Evolutionary conservation across 2,329 filamentous ascomycete genomes (phyloP), one percentile per base, ranked within the genome.

Genomic region (Diaporthe vaccinii): DNA sequence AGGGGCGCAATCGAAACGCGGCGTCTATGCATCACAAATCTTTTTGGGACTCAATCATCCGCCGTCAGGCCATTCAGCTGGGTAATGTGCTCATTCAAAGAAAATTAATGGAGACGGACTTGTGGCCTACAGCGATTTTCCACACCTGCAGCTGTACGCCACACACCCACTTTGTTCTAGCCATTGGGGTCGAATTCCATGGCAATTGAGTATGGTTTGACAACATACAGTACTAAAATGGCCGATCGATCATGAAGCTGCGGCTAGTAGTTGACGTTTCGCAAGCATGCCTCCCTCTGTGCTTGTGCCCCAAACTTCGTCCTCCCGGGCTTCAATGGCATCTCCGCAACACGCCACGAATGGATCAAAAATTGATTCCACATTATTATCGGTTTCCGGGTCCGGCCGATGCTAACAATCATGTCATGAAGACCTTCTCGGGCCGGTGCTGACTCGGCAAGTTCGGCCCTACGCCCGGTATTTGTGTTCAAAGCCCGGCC

Each of bases 401-500:
- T 7, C 65, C 65, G 65, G 49, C 65, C 49, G 49, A 69, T 36
- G 14, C 4, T 9, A 6, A 25, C 9, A 41, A 69, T 55, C 34
- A 41, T 55, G 34, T 17, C 49, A 69, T 53, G n/a, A 31, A 41
- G n/a, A 14, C 25, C 1, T 55, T 55, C 41, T 55, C 49, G 65
- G 65, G 41, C 65, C 65, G 65, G 65, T 69, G 65, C 65, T 55
- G 31, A 28, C 65, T 69, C 65, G 65, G 65, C 34, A 69, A 55
- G 65, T 41, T 69, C 46, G 65, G 65, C 65, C 65, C 65, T 49
- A 55, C 65, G 65, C 17, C 49, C 65, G 65, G 65, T 69, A 49
- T 69, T 69, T 69, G 65, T 69, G 65, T 69, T 69, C 65, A 69
- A 69, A 69, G 34, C 65, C 65, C 65, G 65, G 65, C 46, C 34